phyloP scores from a whole-genome alignment of 1,139 yeast species.

The Eremothecium coryli region DNA sequence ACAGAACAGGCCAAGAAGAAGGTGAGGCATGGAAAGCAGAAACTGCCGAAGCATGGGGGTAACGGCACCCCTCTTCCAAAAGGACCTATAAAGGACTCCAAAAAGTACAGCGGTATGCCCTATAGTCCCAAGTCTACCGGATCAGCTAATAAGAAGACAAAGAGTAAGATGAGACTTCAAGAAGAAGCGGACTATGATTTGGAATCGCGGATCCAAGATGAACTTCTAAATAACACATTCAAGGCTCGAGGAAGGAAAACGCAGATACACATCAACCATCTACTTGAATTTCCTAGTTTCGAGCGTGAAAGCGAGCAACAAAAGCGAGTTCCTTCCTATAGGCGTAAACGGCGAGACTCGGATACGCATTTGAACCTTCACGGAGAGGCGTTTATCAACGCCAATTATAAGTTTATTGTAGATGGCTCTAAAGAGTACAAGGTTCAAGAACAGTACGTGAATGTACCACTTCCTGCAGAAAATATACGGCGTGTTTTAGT shows the following conservation, averaged over 20 bases:
- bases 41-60: too few species aligned
- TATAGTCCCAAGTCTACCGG: too few species aligned
- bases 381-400: conserved; percentile 73
- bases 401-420: conserved; percentile 75
- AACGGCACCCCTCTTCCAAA: too few species aligned
- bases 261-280: conserved; percentile 53
- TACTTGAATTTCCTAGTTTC: conserved; percentile 54
- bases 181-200: conserved; percentile 11
- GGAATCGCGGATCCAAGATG: conserved; percentile 32
- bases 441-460: conserved; percentile 61
- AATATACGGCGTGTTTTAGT: conserved; percentile 63
- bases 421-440: conserved; percentile 49
- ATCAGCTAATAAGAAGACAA: too few species aligned
- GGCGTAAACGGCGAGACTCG: conserved; percentile 21
- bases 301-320: conserved; percentile 35
- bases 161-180: too few species aligned
- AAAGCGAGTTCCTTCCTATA: conserved; percentile 8
- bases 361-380: conserved; percentile 38
- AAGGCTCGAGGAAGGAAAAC: conserved; percentile 40
- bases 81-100: too few species aligned
- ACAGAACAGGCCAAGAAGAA: too few species aligned
- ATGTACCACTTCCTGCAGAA: conserved; percentile 53
- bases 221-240: conserved; percentile 30
- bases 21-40: too few species aligned
- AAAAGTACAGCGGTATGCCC: too few species aligned